phyloP scores from a whole-genome alignment of 345 rosid genomes.

The Conringia planisiliqua region DNA sequence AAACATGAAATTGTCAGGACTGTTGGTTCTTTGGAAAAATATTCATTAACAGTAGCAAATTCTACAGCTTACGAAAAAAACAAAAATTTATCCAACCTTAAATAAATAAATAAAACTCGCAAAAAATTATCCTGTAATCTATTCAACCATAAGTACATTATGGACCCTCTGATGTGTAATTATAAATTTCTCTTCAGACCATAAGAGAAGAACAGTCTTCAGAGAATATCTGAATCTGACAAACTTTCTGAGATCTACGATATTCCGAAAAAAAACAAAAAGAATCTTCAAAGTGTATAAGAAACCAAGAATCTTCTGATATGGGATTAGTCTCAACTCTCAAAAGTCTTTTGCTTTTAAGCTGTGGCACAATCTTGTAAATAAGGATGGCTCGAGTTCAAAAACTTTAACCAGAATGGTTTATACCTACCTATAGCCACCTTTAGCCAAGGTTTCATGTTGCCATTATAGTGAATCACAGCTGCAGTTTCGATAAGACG shows the following conservation, averaged over 20 bases:
- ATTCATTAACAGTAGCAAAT: not conserved
- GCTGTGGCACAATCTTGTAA: conserved; percentile 62
- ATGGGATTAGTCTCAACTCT: conserved; percentile 15
- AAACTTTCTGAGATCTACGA: conserved; percentile 29
- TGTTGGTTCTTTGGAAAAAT: not conserved
- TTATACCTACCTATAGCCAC: conserved; percentile 77
- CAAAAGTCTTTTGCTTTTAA: conserved; percentile 36
- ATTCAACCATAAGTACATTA: conserved; percentile 18
- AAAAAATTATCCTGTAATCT: conserved; percentile 2
- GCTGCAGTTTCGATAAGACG: conserved; percentile 92
- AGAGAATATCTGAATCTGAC: conserved; percentile 4
- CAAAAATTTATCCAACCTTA: not conserved
- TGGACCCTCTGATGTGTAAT: conserved; percentile 11
- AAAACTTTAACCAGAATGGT: conserved; percentile 84
- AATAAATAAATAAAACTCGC: not conserved
- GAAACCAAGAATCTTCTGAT: conserved; percentile 28
- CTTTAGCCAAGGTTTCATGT: conserved; percentile 98
- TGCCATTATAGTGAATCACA: conserved; percentile 90
- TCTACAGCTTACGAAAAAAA: not conserved
- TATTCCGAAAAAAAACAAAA: conserved; percentile 18
- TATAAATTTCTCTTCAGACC: not conserved
- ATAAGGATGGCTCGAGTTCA: conserved; percentile 77
- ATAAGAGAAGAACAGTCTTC: not conserved
- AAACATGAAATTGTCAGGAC: not conserved
- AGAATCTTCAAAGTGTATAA: conserved; percentile 20